A percentile compares a stretch with the other conserved stretches of the same genome.
These are phyloP conservation scores for Euryodendron excelsum DNA, from an alignment of 148 eudicot species.

Conservation along the genomic window DNA sequence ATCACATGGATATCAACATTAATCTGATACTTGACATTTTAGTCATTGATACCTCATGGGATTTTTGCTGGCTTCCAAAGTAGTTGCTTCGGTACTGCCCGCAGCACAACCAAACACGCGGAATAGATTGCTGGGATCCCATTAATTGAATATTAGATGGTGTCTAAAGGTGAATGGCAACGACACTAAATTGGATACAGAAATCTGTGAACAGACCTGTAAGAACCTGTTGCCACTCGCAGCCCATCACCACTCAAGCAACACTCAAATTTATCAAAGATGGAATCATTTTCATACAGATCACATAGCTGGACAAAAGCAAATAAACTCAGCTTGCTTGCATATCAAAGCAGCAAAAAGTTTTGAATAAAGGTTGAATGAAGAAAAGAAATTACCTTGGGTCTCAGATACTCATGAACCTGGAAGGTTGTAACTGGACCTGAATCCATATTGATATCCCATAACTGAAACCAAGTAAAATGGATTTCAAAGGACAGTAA, in stretches of 20 bases:
- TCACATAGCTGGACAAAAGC: constrained; percentile 68
- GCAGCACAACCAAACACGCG: constrained; percentile 87
- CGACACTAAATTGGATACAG: neutral
- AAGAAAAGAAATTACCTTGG: constrained; percentile 56
- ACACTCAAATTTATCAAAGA: constrained; percentile 95
- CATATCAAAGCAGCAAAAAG: neutral
- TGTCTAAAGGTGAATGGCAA: neutral
- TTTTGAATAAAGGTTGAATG: neutral
- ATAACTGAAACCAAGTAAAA: constrained; percentile 58
- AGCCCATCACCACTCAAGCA: constrained; percentile 85
- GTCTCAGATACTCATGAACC: constrained; percentile 92
- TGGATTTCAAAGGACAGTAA: constrained; percentile 2
- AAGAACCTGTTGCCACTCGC: constrained; percentile 90
- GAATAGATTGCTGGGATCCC: constrained; percentile 77
- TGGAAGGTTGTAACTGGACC: constrained; percentile 95
- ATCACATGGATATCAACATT: constrained; percentile 1
- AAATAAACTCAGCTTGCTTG: constrained; percentile 1
- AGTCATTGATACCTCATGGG: constrained; percentile 73
- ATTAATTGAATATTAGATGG: constrained; percentile 6
- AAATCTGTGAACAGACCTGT: constrained; percentile 51
- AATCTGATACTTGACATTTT: neutral
- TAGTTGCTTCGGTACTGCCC: constrained; percentile 84
- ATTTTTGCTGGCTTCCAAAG: constrained; percentile 95
- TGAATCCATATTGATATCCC: constrained; percentile 99
- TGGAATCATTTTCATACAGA: constrained; percentile 88